Conservation (phyloP, 257 asterid species). For the Primulina eburnea region DNA sequence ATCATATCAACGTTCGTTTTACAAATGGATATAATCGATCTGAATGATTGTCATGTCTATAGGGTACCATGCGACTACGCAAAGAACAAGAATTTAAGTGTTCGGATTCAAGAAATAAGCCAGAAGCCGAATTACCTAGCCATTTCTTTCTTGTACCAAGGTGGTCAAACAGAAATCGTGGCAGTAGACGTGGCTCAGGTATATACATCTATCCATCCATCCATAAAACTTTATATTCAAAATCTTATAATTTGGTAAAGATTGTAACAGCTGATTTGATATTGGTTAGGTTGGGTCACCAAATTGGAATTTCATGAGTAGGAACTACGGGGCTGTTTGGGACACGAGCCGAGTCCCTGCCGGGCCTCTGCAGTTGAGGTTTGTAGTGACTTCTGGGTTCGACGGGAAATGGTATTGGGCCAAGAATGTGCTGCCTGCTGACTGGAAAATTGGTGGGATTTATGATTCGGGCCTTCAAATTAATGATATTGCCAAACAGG, state of each 20-base stretch:
- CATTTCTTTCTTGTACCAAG: slow-evolving; percentile 59
- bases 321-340: slow-evolving; percentile 77
- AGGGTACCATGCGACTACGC: slow-evolving; percentile 65
- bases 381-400: slow-evolving; percentile 68
- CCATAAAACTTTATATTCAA: too few relatives aligned
- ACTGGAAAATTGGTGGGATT: slow-evolving; percentile 48
- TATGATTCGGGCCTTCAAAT: slow-evolving; percentile 73
- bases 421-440: slow-evolving; percentile 54
- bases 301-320: slow-evolving; percentile 60
- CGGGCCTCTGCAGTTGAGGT: slow-evolving; percentile 66
- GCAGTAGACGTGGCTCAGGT: slow-evolving; percentile 67
- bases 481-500: slow-evolving; percentile 69
- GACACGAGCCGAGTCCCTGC: slow-evolving; percentile 66
- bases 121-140: slow-evolving; percentile 61
- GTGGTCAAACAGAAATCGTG: slow-evolving; percentile 79
- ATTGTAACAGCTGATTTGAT: not conserved
- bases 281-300: slow-evolving; percentile 45
- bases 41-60: slow-evolving; percentile 9
- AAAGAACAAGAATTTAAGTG: slow-evolving; percentile 47
- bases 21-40: too few relatives aligned
- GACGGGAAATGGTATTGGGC: slow-evolving; percentile 80
- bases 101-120: slow-evolving; percentile 78
- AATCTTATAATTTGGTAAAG: not conserved
- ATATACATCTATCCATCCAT: not conserved
- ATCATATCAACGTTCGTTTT: too few relatives aligned